Percentiles rank a stretch among this genome's conserved stretches.
phyloP scores from a whole-genome alignment of 495 filamentous ascomycete genomes.

The Tuber calosporum region DNA sequence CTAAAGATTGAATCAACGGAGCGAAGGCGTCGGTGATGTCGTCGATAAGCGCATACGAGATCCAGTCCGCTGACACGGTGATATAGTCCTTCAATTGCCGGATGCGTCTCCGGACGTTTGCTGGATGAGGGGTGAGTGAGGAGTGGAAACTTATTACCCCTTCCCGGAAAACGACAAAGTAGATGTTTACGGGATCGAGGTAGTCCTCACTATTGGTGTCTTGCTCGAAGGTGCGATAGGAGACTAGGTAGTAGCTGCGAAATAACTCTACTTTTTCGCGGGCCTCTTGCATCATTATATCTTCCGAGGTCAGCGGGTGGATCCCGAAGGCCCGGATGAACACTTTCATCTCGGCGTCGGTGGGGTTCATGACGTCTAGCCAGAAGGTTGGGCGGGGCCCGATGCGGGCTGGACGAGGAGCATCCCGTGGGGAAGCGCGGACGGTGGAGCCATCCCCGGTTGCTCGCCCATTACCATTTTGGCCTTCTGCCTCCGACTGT shows the following conservation, averaged over 20 bases:
- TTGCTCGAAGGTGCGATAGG: constrained; percentile 85
- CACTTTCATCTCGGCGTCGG: constrained; percentile 78
- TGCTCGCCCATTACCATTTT: constrained; percentile 31
- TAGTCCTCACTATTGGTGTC: constrained; percentile 70
- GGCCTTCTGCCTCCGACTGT: constrained; percentile 28
- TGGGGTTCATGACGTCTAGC: constrained; percentile 86
- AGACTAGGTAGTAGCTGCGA: constrained; percentile 93
- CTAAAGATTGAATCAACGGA: constrained; percentile 76
- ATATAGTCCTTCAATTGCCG: constrained; percentile 89
- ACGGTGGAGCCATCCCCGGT: constrained; percentile 17
- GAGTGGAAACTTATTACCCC: constrained; percentile 86
- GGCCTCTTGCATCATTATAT: constrained; percentile 87
- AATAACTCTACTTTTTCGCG: constrained; percentile 98
- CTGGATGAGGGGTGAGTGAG: constrained; percentile 69
- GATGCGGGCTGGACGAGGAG: constrained; percentile 17
- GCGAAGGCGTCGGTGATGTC: constrained; percentile 96
- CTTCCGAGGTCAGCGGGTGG: constrained; percentile 87
- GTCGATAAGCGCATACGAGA: constrained; percentile 97
- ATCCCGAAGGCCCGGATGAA: constrained; percentile 86
- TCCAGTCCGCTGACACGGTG: constrained; percentile 88
- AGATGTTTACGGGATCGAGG: constrained; percentile 87
- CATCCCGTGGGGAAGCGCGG: constrained; percentile 29
- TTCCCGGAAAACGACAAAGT: constrained; percentile 93
- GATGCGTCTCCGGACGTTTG: constrained; percentile 84
- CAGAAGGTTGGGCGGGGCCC: constrained; percentile 49